Evolutionary conservation across 306 rosid species (phyloP).

Genomic region (Bauhinia variegata): DNA sequence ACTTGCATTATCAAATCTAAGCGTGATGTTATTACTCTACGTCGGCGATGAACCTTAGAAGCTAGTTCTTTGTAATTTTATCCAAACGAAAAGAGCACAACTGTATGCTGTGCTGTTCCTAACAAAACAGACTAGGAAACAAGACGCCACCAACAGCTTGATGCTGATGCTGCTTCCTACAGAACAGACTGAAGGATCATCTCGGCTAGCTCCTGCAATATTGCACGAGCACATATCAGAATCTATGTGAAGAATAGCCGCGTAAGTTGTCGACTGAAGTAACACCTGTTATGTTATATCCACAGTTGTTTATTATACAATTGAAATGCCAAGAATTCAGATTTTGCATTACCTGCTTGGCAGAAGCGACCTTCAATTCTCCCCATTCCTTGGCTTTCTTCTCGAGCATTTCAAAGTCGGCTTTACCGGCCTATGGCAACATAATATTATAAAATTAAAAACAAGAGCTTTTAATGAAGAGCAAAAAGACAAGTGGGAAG

Average conservation of each 20-base stretch:
- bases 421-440: conserved; percentile 78
- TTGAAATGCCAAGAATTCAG: neutral
- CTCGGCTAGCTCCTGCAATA: conserved; percentile 95
- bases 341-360: conserved; percentile 73
- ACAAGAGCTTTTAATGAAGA: conserved; percentile 22
- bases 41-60: conserved; percentile 3
- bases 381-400: conserved; percentile 86
- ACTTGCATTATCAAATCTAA: no score
- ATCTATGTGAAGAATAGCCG: neutral
- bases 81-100: conserved; percentile 9
- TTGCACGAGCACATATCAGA: conserved; percentile 16
- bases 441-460: conserved; percentile 34
- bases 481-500: neutral
- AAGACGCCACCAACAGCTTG: neutral
- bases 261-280: neutral
- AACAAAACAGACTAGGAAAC: conserved; percentile 11
- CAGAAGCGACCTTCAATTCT: conserved; percentile 88
- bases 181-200: conserved; percentile 80
- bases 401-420: conserved; percentile 88
- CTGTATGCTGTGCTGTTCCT: conserved; percentile 18
- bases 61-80: conserved; percentile 4
- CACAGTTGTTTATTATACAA: no score
- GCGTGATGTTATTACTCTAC: no score
- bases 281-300: neutral
- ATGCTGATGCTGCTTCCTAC: conserved; percentile 44